Percentiles rank a stretch among this genome's conserved stretches.
phyloP scores from a whole-genome alignment of 805 yeast genomes.

The Candida khao-thaluensis region DNA sequence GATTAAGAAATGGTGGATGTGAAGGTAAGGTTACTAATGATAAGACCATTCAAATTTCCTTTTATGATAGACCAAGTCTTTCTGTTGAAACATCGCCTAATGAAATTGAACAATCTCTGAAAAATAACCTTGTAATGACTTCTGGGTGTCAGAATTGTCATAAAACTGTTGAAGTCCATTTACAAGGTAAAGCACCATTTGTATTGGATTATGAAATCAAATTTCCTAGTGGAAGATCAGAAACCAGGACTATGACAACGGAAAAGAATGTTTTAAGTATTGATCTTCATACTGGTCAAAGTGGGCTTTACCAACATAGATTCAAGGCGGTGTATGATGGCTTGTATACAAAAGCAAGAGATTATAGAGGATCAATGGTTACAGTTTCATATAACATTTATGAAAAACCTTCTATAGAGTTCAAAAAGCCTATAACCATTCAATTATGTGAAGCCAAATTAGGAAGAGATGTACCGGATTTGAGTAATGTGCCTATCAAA shows the following conservation, averaged over 20 bases:
- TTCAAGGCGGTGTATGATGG: constrained; percentile 67
- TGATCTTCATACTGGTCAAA: constrained; percentile 37
- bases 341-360: constrained; percentile 46
- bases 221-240: constrained; percentile 54
- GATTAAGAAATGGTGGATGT: constrained; percentile 46
- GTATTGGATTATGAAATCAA: constrained; percentile 62
- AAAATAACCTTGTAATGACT: constrained; percentile 19
- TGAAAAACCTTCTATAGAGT: constrained; percentile 59
- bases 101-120: constrained; percentile 11
- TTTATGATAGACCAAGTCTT: constrained; percentile 26
- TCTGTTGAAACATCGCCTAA: constrained; percentile 4
- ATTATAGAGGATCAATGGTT: constrained; percentile 16
- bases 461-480: constrained; percentile 24
- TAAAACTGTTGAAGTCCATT: constrained; percentile 32
- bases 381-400: constrained; percentile 45
- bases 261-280: constrained; percentile 28
- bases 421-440: constrained; percentile 46
- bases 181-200: constrained; percentile 66
- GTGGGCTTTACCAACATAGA: constrained; percentile 63
- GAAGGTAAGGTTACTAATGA: constrained; percentile 34
- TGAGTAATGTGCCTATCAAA: constrained; percentile 46
- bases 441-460: constrained; percentile 41
- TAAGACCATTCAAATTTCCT: constrained; percentile 21
- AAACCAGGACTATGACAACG: constrained; percentile 31
- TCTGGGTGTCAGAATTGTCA: constrained; percentile 34